phyloP scores from a whole-genome alignment of 805 yeast species.

The Candida maesae region DNA sequence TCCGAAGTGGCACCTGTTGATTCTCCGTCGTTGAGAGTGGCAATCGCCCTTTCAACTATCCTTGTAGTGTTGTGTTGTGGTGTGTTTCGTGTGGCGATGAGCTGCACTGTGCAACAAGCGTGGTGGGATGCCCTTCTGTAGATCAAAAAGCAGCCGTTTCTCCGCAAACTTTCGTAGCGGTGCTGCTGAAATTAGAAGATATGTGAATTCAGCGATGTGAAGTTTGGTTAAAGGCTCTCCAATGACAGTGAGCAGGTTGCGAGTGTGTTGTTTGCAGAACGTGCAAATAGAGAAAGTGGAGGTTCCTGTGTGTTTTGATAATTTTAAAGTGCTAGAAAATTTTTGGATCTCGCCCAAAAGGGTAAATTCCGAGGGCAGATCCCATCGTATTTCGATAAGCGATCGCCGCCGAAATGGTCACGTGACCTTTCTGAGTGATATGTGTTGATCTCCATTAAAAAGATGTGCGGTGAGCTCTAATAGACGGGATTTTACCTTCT shows the following conservation, averaged over 20 bases:
- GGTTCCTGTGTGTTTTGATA: background rate
- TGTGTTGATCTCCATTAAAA: too few relatives aligned
- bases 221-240: too few relatives aligned
- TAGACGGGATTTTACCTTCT: too few relatives aligned
- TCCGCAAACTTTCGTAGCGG: too few relatives aligned
- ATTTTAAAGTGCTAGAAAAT: constrained; percentile 6
- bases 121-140: constrained; percentile 2
- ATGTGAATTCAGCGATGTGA: too few relatives aligned
- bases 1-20: background rate
- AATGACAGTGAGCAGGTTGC: too few relatives aligned
- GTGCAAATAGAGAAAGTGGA: background rate
- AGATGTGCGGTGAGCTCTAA: too few relatives aligned
- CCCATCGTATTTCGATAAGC: too few relatives aligned
- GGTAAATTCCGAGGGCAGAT: constrained; percentile 5
- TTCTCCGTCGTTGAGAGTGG: background rate
- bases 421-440: too few relatives aligned
- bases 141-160: too few relatives aligned
- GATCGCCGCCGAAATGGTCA: too few relatives aligned
- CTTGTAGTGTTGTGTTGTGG: background rate
- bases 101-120: constrained; percentile 1
- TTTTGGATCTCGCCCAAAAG: constrained; percentile 4
- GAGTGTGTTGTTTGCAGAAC: background rate
- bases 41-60: constrained; percentile 5
- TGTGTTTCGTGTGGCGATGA: background rate
- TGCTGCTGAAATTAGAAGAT: too few relatives aligned